These are phyloP conservation scores for Vitis amurensis DNA, from an alignment of 164 flowering plant genomes.

Conservation along the genomic window DNA sequence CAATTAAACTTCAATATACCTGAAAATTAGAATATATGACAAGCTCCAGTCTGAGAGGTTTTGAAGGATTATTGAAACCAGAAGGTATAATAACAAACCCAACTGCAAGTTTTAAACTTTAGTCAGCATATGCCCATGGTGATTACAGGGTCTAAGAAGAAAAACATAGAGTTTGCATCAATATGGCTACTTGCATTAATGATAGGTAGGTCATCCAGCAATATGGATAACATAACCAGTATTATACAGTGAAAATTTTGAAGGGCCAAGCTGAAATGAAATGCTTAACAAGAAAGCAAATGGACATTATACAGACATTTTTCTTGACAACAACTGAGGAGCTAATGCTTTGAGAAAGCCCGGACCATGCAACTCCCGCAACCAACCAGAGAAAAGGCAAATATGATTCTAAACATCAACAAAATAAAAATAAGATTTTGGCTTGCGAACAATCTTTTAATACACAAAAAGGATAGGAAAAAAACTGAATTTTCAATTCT, in stretches of 20 bases:
- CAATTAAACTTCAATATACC: constrained; percentile 3
- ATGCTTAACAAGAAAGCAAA: not conserved
- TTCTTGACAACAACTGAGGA: constrained; percentile 10
- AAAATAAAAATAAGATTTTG: not conserved
- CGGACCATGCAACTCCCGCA: constrained; percentile 23
- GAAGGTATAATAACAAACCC: not conserved
- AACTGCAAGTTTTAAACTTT: not conserved
- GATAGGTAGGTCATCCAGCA: not conserved
- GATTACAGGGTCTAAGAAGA: not conserved
- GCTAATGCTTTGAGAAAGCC: constrained; percentile 17
- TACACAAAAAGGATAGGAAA: not conserved
- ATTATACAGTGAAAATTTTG: not conserved
- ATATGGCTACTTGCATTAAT: not conserved
- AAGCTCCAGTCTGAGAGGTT: constrained; percentile 1
- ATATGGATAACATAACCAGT: not conserved
- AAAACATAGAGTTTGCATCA: not conserved
- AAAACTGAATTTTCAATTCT: too few species aligned
- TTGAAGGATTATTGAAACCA: not conserved
- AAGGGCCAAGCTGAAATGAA: not conserved
- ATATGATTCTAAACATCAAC: constrained; percentile 11
- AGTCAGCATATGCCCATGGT: not conserved
- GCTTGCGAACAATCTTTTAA: not conserved
- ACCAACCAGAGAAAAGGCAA: constrained; percentile 19
- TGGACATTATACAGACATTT: constrained; percentile 1
- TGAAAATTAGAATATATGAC: not conserved